Evolutionary conservation across 495 filamentous ascomycete genomes (phyloP), one percentile per base, ranked within the genome.

Genomic region (Lentithecium fluviatile): DNA sequence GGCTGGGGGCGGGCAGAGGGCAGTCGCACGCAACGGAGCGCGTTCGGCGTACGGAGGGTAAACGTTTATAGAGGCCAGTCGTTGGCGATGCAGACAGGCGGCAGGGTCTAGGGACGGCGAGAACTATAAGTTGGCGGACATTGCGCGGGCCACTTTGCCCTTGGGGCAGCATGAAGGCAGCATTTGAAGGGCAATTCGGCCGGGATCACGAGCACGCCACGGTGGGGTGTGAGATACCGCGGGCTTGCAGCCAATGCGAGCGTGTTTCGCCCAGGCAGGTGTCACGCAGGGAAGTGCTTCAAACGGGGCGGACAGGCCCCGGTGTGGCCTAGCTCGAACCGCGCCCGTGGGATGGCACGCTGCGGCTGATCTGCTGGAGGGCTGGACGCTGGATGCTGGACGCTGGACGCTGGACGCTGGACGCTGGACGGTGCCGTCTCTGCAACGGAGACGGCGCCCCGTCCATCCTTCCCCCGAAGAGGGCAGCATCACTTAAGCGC

Each of bases 171-270:
- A 58, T 58, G 52, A 58, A 56, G 47, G 50, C 17, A 34, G 51
- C 21, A n/a, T n/a, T n/a, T n/a, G n/a, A n/a, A n/a, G n/a, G n/a
- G n/a, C n/a, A n/a, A n/a, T n/a, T n/a, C n/a, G n/a, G n/a, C n/a
- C n/a, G 24, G 46, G 29, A 36, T 21, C 13, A 20, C 15, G 20
- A 45, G 23, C 62, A 62, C 62, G 64, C 64, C 64, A 66, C 58
- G 19, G 64, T 66, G 62, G 62, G 64, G 58, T 62, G 64, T 58
- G 25, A 62, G 64, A 66, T 66, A 66, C 17, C 20, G 19, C 23
- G 6, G 24, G 17, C 21, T 24, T n/a, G 45, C 62, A 52, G 62
- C 62, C 56, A 66, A 60, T 65, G 52, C 34, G 12, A 49, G 10
- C 11, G 12, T 17, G 34, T 43, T 42, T 45, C 13, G 51, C 48